A percentile compares a stretch with the other conserved stretches of the same genome.
Conservation (phyloP, 192 early-diverging fungal genomes). For the Irineochytrium annulatum region DNA sequence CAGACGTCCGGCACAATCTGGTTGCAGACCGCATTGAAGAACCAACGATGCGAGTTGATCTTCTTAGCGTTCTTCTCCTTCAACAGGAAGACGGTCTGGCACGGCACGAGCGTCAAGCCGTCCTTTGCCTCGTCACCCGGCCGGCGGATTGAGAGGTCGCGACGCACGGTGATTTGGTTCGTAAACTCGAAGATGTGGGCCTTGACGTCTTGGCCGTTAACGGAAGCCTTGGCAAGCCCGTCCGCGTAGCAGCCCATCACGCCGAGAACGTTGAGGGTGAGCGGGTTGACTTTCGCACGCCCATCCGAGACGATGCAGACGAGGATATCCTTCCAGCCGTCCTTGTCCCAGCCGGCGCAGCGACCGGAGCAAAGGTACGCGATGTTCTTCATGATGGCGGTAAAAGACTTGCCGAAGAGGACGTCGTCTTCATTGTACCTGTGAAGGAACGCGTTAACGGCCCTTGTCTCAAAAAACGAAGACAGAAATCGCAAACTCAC, state of each 20-base stretch:
- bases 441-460: constrained; percentile 5
- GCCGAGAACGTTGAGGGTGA: constrained; percentile 61
- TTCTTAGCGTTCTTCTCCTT: constrained; percentile 94
- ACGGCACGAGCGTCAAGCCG: constrained; percentile 29
- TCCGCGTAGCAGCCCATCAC: constrained; percentile 78
- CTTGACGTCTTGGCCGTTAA: constrained; percentile 54
- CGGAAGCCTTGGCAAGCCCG: constrained; percentile 40
- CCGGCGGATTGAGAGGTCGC: constrained; percentile 56
- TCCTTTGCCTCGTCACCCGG: constrained; percentile 23
- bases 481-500: constrained; percentile 54
- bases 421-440: constrained; percentile 85
- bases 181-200: constrained; percentile 92
- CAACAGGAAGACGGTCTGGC: constrained; percentile 78
- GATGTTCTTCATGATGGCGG: constrained; percentile 86
- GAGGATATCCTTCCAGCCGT: constrained; percentile 49
- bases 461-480: constrained; percentile 68
- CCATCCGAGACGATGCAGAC: constrained; percentile 66
- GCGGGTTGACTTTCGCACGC: constrained; percentile 66
- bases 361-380: constrained; percentile 74
- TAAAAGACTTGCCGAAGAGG: constrained; percentile 81
- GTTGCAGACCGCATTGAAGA: constrained; percentile 70
- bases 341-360: constrained; percentile 64
- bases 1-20: constrained; percentile 63
- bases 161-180: constrained; percentile 63
- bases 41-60: constrained; percentile 77